A percentile compares a stretch with the other conserved stretches of the same genome.
Evolutionary conservation across 441 rosid genomes (phyloP).

Genomic region (Mallotus japonicus): DNA sequence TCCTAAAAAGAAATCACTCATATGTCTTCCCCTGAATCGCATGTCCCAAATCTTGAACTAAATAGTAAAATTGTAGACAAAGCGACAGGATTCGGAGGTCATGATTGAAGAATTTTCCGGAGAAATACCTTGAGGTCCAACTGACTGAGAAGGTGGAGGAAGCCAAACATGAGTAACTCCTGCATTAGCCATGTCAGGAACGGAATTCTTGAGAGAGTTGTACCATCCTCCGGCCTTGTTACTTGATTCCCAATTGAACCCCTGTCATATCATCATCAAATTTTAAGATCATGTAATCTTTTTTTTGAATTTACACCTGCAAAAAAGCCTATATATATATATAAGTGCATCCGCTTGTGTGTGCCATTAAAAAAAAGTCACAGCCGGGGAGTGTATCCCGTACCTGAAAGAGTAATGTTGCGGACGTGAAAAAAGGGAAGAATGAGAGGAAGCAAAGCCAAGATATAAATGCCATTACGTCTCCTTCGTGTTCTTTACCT

Average conservation of each 20-base stretch:
- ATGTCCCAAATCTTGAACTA: too few species aligned
- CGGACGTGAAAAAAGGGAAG: constrained; percentile 38
- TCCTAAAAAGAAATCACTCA: too few species aligned
- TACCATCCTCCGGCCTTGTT: constrained; percentile 62
- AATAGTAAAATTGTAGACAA: too few species aligned
- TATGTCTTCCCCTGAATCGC: too few species aligned
- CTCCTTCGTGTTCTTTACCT: not conserved
- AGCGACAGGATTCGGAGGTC: too few species aligned
- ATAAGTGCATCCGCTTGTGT: too few species aligned
- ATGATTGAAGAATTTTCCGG: too few species aligned
- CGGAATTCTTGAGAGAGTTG: constrained; percentile 47
- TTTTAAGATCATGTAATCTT: not conserved
- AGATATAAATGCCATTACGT: constrained; percentile 16
- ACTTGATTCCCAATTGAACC: constrained; percentile 64
- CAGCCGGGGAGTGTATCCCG: not conserved
- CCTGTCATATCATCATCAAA: constrained; percentile 28
- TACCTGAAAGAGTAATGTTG: constrained; percentile 52
- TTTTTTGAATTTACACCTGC: too few species aligned
- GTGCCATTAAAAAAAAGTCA: too few species aligned
- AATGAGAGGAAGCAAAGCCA: constrained; percentile 28
- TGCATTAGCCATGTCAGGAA: constrained; percentile 49
- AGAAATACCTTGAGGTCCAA: too few species aligned
- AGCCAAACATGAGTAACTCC: constrained; percentile 71
- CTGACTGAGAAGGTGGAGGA: too few species aligned
- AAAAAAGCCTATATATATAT: too few species aligned